A percentile compares a stretch with the other conserved stretches of the same genome.
phyloP scores from a whole-genome alignment of 345 rosid species.

The Gossypioides kirkii region DNA sequence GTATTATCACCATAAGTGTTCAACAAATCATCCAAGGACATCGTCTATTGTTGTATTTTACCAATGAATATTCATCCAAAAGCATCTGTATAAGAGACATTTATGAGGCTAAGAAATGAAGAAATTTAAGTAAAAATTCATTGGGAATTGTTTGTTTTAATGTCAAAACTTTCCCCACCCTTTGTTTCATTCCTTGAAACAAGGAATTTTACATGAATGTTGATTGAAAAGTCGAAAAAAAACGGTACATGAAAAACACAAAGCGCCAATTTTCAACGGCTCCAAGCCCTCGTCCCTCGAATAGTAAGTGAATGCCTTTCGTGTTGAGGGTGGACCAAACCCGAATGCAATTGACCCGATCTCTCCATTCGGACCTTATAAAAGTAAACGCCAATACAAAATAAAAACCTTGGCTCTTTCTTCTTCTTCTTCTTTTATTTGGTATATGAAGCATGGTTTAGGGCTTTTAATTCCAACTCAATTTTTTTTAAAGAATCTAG shows the following conservation, averaged over 20 bases:
- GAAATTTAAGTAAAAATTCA: neutral
- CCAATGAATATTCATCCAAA: neutral
- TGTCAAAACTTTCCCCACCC: neutral
- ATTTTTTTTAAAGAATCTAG: neutral
- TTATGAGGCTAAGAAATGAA: neutral
- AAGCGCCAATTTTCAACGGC: conserved; percentile 2
- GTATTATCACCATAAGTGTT: neutral
- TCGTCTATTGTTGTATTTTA: neutral
- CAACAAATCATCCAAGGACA: conserved; percentile 7
- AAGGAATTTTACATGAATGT: neutral
- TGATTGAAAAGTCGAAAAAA: neutral
- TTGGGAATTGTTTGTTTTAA: neutral
- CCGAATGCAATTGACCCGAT: neutral
- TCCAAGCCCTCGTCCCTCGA: neutral
- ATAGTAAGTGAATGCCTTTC: neutral
- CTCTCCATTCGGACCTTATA: neutral
- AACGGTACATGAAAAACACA: neutral
- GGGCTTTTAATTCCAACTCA: neutral
- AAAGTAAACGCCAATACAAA: neutral
- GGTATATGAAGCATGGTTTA: conserved; percentile 5
- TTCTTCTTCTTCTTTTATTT: neutral
- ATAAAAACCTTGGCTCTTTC: neutral
- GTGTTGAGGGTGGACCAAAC: neutral
- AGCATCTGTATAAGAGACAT: neutral
- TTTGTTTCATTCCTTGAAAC: too few relatives aligned